Evolutionary conservation across 495 filamentous ascomycete genomes (phyloP).

Genomic region (Trichocladium uniseriatum): DNA sequence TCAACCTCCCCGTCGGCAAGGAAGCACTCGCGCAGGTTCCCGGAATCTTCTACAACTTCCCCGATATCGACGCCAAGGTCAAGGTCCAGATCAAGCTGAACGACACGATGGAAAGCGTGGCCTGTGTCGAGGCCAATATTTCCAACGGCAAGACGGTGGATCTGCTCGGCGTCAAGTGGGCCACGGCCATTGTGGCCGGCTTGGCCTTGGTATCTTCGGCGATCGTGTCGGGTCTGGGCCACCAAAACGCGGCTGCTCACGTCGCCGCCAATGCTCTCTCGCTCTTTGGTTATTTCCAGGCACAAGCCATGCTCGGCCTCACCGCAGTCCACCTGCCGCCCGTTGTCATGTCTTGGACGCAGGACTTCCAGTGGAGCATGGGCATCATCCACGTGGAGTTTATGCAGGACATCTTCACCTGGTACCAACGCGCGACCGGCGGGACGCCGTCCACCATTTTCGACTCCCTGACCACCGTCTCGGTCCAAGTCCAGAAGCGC

Average conservation of each 20-base stretch:
- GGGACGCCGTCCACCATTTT: constrained; percentile 78
- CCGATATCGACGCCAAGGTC: constrained; percentile 84
- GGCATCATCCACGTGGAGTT: constrained; percentile 85
- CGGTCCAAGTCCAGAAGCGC: constrained; percentile 79
- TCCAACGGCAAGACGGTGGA: constrained; percentile 94
- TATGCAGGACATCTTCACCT: constrained; percentile 81
- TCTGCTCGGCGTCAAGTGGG: constrained; percentile 81
- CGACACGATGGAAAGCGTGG: constrained; percentile 50
- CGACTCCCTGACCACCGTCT: constrained; percentile 62
- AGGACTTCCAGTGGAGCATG: constrained; percentile 99
- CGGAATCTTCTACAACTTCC: constrained; percentile 78
- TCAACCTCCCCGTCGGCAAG: constrained; percentile 53
- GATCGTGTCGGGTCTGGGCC: constrained; percentile 71
- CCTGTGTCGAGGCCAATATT: constrained; percentile 82
- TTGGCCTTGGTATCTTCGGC: constrained; percentile 76
- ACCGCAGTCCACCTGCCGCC: constrained; percentile 74
- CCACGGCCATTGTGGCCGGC: constrained; percentile 83
- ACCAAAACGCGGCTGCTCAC: constrained; percentile 93
- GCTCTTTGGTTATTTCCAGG: constrained; percentile 92
- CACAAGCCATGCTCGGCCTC: constrained; percentile 92
- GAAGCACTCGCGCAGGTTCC: constrained; percentile 59
- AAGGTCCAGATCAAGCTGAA: constrained; percentile 69
- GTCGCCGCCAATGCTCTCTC: constrained; percentile 91
- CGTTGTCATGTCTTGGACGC: constrained; percentile 88
- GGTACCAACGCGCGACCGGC: constrained; percentile 94